Base-by-base conservation (phyloP, 2,329 filamentous ascomycete species). In the Teratosphaeria destructans region DNA sequence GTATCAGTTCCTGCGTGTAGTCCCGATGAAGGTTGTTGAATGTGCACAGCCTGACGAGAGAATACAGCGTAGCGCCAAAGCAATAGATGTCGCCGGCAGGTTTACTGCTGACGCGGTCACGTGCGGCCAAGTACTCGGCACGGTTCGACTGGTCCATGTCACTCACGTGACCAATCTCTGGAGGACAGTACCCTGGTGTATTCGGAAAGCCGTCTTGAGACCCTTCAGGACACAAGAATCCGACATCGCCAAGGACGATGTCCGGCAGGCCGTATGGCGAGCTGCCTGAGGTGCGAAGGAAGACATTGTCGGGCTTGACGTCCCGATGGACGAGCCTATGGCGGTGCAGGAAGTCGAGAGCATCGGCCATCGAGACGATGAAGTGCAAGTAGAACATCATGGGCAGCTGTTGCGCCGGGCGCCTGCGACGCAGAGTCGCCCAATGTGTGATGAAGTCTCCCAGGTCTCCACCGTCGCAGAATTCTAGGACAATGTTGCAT, bases 331-430 rank as follows among this genome's bases (percentile, higher is more conserved):
- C 37, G 23, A 67, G 55, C 6, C 37, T 54, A 27, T 63, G 59
- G 23, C 68, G 67, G 14, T 72, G 69, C 3, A 70, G 26, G 58
- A 62, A 70, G 6, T 62, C 62, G 5, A 71, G 54, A 2, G 65
- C 68, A 16, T 65, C 57, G 54, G 63, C 58, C 61, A 72, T 62
- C n/a, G 60, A 63, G 29, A 60, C 60, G 57, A 67, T 59, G 57
- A 67, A 63, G 55, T 68, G 66, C 8, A 67, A 59, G 23, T 66
- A 55, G 61, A 70, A 63, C 1, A 55, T 55, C n/a, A 14, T 52
- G 4, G 56, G 39, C 27, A 57, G 39, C 56, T 52, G 47, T 19
- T 23, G 35, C 39, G 56, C n/a, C 43, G 43, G 43, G 1, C 52
- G 53, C 16, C 8, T 10, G n/a, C n/a, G 16, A 26, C 19, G 19